phyloP scores from a whole-genome alignment of 2,329 filamentous ascomycete species.

The Aspergillus sp. region DNA sequence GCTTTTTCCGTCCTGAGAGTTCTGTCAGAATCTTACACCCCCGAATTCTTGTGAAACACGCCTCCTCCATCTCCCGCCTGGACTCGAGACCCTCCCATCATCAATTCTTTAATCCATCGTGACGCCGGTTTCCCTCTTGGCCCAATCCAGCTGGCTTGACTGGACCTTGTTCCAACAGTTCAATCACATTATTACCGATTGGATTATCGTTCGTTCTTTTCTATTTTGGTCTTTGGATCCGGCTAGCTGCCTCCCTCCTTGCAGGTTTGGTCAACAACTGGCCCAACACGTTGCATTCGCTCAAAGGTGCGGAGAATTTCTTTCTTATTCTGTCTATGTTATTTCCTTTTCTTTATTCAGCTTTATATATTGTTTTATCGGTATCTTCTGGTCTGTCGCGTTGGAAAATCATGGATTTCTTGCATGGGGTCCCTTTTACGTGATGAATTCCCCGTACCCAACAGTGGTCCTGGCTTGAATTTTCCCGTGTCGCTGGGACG shows the following conservation, averaged over 20 bases:
- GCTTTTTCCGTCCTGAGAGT: background rate
- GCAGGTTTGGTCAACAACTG: constrained; percentile 12
- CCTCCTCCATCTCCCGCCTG: too few relatives aligned
- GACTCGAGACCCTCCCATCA: too few relatives aligned
- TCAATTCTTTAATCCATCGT: too few relatives aligned
- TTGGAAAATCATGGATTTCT: background rate
- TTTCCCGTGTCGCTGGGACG: too few relatives aligned
- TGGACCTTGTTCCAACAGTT: too few relatives aligned
- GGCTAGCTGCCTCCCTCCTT: constrained; percentile 15
- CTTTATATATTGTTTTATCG: background rate
- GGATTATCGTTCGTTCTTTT: background rate
- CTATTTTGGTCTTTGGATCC: background rate
- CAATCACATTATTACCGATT: too few relatives aligned
- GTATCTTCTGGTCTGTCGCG: background rate
- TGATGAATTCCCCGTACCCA: too few relatives aligned
- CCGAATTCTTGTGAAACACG: too few relatives aligned
- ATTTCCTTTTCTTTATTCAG: constrained; percentile 1
- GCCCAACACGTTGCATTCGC: constrained; percentile 17
- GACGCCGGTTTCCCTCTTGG: too few relatives aligned
- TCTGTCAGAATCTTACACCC: too few relatives aligned
- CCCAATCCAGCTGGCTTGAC: too few relatives aligned
- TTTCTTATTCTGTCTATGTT: constrained; percentile 1
- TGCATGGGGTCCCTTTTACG: background rate
- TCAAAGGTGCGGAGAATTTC: constrained; percentile 13
- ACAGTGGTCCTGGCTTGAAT: too few relatives aligned